Conservation (phyloP, 352 stramenopile genomes). For the Phytophthora citrophthora region DNA sequence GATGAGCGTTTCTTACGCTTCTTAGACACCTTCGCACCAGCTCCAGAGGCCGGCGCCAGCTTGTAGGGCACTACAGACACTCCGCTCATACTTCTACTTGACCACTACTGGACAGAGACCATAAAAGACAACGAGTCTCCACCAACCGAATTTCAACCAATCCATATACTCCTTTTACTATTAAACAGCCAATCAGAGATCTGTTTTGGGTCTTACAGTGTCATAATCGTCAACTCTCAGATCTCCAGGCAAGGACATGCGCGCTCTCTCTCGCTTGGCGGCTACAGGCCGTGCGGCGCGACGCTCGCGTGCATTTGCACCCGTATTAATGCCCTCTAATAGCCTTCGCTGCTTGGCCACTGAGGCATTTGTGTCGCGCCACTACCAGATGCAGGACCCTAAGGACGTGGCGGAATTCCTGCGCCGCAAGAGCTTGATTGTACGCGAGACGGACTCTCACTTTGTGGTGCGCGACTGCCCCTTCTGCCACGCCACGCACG, state of each 20-base stretch:
- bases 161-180: background rate
- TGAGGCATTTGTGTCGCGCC: constrained; percentile 79
- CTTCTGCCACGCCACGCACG: constrained; percentile 87
- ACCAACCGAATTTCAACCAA: constrained; percentile 39
- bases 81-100: constrained; percentile 41
- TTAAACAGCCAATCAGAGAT: constrained; percentile 10
- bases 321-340: background rate
- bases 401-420: constrained; percentile 75
- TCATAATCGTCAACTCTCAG: constrained; percentile 12
- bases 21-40: constrained; percentile 42
- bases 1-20: constrained; percentile 69
- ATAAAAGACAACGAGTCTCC: constrained; percentile 12
- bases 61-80: constrained; percentile 44
- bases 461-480: constrained; percentile 85
- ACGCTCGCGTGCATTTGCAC: constrained; percentile 2
- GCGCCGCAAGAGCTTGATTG: constrained; percentile 68
- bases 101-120: constrained; percentile 15
- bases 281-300: constrained; percentile 14
- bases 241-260: constrained; percentile 21
- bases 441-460: constrained; percentile 79
- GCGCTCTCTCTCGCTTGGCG: constrained; percentile 23
- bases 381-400: constrained; percentile 75
- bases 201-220: background rate
- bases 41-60: constrained; percentile 25
- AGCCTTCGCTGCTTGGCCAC: constrained; percentile 28